phyloP scores from a whole-genome alignment of 495 filamentous ascomycete species.

The Neurospora sp. region DNA sequence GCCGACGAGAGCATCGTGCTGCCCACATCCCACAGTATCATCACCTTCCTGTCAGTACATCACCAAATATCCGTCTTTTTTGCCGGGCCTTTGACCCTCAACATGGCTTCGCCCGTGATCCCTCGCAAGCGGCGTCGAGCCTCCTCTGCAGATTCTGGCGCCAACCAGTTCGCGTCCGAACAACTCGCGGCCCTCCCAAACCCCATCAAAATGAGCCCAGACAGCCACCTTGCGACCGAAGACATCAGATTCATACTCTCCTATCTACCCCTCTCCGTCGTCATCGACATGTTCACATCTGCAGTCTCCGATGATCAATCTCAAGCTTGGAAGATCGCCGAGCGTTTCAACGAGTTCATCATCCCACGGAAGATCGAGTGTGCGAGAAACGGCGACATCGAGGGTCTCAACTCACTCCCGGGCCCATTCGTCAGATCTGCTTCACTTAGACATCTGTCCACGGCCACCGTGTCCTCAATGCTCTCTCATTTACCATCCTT shows the following conservation, averaged over 20 bases:
- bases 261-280: not conserved
- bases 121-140: not conserved
- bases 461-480: not conserved
- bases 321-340: not conserved
- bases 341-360: not conserved
- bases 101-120: not conserved
- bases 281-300: not conserved
- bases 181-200: not conserved
- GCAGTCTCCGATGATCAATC: not conserved
- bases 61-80: no score
- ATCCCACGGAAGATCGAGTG: not conserved
- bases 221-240: not conserved
- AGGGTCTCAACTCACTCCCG: not conserved
- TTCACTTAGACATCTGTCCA: not conserved
- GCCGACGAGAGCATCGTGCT: not conserved
- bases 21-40: not conserved
- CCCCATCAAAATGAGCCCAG: not conserved
- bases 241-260: not conserved
- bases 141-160: not conserved
- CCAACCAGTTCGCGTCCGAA: not conserved
- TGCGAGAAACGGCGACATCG: not conserved
- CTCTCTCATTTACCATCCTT: not conserved
- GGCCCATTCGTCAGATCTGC: not conserved
- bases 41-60: no score
- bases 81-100: not conserved